Percentiles rank a stretch among this genome's conserved stretches.
phyloP scores from a whole-genome alignment of 2,329 filamentous ascomycete species.

The Cucurbitaria berberidis region DNA sequence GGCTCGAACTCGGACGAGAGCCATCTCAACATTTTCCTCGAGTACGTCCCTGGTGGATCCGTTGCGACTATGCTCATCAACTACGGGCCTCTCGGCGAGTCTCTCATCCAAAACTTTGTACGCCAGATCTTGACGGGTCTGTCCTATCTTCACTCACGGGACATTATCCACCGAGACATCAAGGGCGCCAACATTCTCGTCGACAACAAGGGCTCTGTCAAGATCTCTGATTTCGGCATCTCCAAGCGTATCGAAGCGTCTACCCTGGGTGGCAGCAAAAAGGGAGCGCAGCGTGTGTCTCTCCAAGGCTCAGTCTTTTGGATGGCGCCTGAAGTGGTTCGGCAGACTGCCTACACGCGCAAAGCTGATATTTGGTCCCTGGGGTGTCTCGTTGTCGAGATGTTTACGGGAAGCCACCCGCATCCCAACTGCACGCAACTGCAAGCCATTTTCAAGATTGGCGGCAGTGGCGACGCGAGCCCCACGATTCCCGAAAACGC shows the following conservation, averaged over 20 bases:
- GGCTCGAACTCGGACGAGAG: constrained; percentile 91
- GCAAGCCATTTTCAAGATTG: constrained; percentile 97
- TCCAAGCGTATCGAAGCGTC: constrained; percentile 96
- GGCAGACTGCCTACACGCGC: constrained; percentile 95
- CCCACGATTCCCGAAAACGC: constrained; percentile 88
- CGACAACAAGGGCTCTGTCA: constrained; percentile 98
- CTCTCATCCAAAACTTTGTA: constrained; percentile 93
- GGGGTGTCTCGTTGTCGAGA: constrained; percentile 95
- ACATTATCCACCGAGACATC: constrained; percentile 98
- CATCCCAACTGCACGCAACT: constrained; percentile 97
- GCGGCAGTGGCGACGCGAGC: constrained; percentile 79
- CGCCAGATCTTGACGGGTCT: constrained; percentile 92
- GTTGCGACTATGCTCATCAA: constrained; percentile 99
- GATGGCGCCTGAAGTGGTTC: constrained; percentile 99
- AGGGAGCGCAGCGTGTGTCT: constrained; percentile 63
- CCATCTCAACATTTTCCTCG: constrained; percentile 98
- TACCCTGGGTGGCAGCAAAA: constrained; percentile 63
- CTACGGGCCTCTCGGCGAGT: constrained; percentile 92
- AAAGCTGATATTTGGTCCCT: constrained; percentile 99
- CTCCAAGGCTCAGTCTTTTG: constrained; percentile 98
- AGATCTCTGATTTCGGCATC: constrained; percentile 99
- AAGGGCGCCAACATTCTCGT: constrained; percentile 99
- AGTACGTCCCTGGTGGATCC: constrained; percentile 96
- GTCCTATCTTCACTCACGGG: constrained; percentile 88
- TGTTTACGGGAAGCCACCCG: constrained; percentile 97